These are phyloP conservation scores for Geranium incanum DNA, from an alignment of 441 rosid species.

Conservation along the genomic window DNA sequence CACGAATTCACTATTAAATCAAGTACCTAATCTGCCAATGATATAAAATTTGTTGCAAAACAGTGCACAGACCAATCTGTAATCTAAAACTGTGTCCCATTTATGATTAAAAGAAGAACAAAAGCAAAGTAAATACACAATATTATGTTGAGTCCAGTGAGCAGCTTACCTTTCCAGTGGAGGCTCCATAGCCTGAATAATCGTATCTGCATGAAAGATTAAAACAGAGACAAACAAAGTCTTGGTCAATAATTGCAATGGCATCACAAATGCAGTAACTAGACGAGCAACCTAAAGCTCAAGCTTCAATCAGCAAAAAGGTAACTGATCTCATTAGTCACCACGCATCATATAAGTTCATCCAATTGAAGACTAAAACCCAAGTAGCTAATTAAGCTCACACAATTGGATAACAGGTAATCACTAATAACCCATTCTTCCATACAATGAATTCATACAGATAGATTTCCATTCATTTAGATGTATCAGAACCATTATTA, in stretches of 20 bases:
- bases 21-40: not conserved
- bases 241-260: conserved; percentile 15
- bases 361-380: not conserved
- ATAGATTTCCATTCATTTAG: not conserved
- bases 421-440: not conserved
- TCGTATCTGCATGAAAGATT: conserved; percentile 56
- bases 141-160: not conserved
- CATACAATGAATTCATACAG: not conserved
- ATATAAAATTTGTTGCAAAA: not conserved
- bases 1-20: not conserved
- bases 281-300: not conserved
- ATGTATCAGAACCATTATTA: not conserved
- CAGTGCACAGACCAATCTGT: not conserved
- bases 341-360: not conserved
- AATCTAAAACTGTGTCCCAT: not conserved
- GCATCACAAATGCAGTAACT: conserved; percentile 6
- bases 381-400: not conserved
- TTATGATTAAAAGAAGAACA: not conserved
- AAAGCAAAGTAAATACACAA: not conserved
- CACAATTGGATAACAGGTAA: not conserved
- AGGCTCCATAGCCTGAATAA: conserved; percentile 97
- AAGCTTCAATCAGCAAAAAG: conserved; percentile 1
- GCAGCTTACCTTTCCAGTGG: conserved; percentile 76
- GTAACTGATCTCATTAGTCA: not conserved
- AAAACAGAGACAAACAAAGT: conserved; percentile 4